Base-by-base conservation (phyloP, 208 protist genomes). In the Phytomonas francai region DNA sequence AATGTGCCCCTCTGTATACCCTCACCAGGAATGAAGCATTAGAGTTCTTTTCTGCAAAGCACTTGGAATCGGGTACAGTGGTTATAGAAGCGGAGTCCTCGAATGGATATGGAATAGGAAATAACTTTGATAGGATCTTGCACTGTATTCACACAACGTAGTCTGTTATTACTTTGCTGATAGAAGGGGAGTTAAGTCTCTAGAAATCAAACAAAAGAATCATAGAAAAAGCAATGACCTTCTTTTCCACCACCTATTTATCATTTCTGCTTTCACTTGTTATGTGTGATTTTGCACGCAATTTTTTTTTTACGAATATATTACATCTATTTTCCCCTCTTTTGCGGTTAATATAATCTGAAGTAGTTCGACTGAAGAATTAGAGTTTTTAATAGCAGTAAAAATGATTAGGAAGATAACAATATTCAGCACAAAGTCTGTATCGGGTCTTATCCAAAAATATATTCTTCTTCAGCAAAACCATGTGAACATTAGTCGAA, bases 401-500 rank as follows among this genome's bases (percentile, higher is more conserved):
- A 54, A 54, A 25, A 54, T 54, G 45, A 25, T 54, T 22, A 9
- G 45, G 25, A 54, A 19, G 45, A 25, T 54, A 25, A 54, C 45
- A 16, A 25, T 1, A 6, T 25, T 54, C 22, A 54, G 1, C 45
- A 25, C 19, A 19, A 9, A 54, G 11, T 25, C 19, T 19, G 45
- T 25, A 22, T 6, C 19, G 6, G 19, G 11, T 22, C 22, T 54
- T 25, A 25, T 54, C 22, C 45, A 9, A 6, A 54, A 54, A 54
- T 54, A 19, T 54, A 54, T 54, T 1, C 45, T 29, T 11, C 36
- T 49, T 51, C 79, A 84, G 74, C 65, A 77, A 49, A 79, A 82
- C 33, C 76, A 56, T 32, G 57, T 96, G 45, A 96, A 96, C 75
- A 88, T 96, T 79, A 94, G 92, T 68, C 84, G 87, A 28, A 92